A percentile compares a stretch with the other conserved stretches of the same genome.
These are phyloP conservation scores for Erythrobasidium hasegawianum DNA, from an alignment of 1,284 basidiomycete species.

Conservation along the genomic window DNA sequence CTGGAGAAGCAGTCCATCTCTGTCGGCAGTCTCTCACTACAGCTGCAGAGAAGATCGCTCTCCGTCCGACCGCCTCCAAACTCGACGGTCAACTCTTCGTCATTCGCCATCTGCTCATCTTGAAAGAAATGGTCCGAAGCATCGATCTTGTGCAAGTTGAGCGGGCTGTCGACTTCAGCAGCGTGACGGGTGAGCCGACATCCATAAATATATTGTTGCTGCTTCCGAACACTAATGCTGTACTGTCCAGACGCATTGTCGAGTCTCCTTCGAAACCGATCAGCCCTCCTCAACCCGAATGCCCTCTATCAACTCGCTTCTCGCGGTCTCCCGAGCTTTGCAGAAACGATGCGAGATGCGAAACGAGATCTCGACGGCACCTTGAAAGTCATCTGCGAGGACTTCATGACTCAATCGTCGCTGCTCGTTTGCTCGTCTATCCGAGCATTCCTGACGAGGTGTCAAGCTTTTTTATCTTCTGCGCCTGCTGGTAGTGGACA, in stretches of 20 bases:
- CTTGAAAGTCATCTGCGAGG: conserved; percentile 74
- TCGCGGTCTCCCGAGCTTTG: conserved; percentile 41
- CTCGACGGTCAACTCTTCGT: conserved; percentile 78
- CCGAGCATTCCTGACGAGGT: conserved; percentile 59
- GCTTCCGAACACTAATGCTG: background rate
- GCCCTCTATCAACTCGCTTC: conserved; percentile 39
- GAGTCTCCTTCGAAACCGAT: conserved; percentile 39
- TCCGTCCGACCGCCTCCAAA: conserved; percentile 53
- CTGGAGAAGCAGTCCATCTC: conserved; percentile 77
- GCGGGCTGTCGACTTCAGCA: conserved; percentile 50
- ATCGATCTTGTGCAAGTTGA: conserved; percentile 60
- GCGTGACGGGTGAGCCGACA: conserved; percentile 51
- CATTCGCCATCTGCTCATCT: conserved; percentile 78
- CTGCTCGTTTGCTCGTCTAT: conserved; percentile 56
- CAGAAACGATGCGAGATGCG: conserved; percentile 48
- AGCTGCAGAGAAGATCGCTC: conserved; percentile 63
- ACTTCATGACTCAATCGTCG: conserved; percentile 66
- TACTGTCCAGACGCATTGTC: conserved; percentile 40
- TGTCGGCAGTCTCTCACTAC: conserved; percentile 72
- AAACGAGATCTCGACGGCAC: conserved; percentile 74
- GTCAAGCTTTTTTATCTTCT: conserved; percentile 49
- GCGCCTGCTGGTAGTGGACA: conserved; percentile 41
- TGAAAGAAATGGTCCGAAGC: conserved; percentile 79
- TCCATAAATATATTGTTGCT: background rate
- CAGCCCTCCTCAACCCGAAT: conserved; percentile 41